Evolutionary conservation across 2,329 filamentous ascomycete species (phyloP), one percentile per base, ranked within the genome.

Genomic region (Beauveria scarabaeidicola): DNA sequence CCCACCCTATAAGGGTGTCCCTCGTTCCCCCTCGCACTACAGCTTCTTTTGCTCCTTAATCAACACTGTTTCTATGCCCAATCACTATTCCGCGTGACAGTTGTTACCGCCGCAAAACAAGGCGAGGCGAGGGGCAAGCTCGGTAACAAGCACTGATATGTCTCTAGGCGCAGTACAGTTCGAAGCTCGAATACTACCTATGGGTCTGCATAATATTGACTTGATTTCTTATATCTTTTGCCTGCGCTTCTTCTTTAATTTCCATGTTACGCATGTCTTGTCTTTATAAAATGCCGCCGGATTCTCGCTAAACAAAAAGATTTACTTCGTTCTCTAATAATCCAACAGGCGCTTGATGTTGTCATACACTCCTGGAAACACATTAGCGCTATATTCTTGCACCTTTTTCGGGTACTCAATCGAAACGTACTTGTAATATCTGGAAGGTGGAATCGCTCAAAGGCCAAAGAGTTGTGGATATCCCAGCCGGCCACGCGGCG

Each of bases 401-500:
- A 23, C 5, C 17, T 25, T 8, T 32, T 25, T n/a, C 13, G 15
- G 15, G 3, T 3, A 17, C 19, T 5, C 3, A 3, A 19, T 9
- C 11, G n/a, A 40, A 38, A 43, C 90, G 85, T 77, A 95, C 91
- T 86, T 15, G 89, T 84, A 67, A 96, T 87, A 74, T 96, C 92
- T 0, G 92, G 92, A 59, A 95, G 78, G 69, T 91, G 86, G 64
- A 90, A 90, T 69, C 81, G 84, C 73, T 97, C 92, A 73, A 84
- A 97, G 40, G 87, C 72, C 68, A 97, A 73, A 0, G 90, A 88
- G 36, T 86, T 87, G 70, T 93, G 92, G 56, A 89, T 91, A 69
- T 87, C 90, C 89, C 90, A 96, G n/a, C 92, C 91, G 3, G 90
- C 89, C 5, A 97, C 87, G 53, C 92, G 82, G 64, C 86, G 83